These are phyloP conservation scores for Plasmodium reichenowi DNA, from an alignment of 169 alveolate genomes.

Conservation along the genomic window DNA sequence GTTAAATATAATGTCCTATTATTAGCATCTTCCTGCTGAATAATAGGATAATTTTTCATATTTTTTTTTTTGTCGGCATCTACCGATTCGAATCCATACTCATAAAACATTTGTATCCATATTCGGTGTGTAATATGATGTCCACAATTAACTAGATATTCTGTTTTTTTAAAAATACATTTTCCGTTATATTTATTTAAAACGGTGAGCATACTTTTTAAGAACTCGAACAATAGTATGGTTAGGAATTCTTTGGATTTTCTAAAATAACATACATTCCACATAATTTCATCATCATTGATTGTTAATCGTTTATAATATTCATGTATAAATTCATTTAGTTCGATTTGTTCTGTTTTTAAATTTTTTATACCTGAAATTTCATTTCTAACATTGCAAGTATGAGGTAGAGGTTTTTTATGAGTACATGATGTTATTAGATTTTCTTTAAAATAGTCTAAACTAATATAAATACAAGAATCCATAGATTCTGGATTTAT, in stretches of 20 bases:
- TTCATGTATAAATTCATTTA: slow-evolving; percentile 81
- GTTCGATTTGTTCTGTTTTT: slow-evolving; percentile 75
- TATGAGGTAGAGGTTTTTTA: slow-evolving; percentile 83
- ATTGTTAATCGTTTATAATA: slow-evolving; percentile 81
- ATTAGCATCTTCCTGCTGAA: slow-evolving; percentile 43
- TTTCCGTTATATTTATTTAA: slow-evolving; percentile 44
- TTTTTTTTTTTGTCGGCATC: slow-evolving; percentile 5
- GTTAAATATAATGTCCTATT: slow-evolving; percentile 81
- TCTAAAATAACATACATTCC: slow-evolving; percentile 54
- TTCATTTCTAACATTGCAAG: slow-evolving; percentile 78
- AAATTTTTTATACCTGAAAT: slow-evolving; percentile 77
- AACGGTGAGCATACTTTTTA: slow-evolving; percentile 64
- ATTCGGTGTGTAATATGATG: slow-evolving; percentile 85
- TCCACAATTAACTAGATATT: slow-evolving; percentile 82
- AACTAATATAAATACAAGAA: slow-evolving; percentile 77
- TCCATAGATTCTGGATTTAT: slow-evolving; percentile 79
- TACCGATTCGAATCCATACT: slow-evolving; percentile 79
- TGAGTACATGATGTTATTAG: slow-evolving; percentile 82
- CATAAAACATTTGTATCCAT: slow-evolving; percentile 84
- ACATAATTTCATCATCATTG: slow-evolving; percentile 77
- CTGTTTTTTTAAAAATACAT: slow-evolving; percentile 79
- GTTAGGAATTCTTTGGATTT: slow-evolving; percentile 46
- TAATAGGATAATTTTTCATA: neutral
- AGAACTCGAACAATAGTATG: slow-evolving; percentile 47
- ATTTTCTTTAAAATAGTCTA: slow-evolving; percentile 82